Evolutionary conservation across 1,284 basidiomycete species (phyloP).

Genomic region (Takashimella tepidaria): DNA sequence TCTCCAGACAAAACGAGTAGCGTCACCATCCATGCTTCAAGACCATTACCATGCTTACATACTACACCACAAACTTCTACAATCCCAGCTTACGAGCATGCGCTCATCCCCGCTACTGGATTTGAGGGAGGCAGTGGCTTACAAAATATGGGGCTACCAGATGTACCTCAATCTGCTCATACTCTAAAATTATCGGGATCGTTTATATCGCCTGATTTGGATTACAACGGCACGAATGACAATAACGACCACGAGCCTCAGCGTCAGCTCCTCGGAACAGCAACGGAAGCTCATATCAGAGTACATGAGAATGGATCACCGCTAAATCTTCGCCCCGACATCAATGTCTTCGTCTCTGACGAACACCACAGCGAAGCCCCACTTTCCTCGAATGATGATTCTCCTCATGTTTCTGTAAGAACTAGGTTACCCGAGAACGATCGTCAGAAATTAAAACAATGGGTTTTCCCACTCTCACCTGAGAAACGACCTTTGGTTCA

Average conservation of each 20-base stretch:
- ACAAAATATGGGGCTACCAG: not conserved
- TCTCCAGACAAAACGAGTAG: slow-evolving; percentile 4
- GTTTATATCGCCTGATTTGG: not conserved
- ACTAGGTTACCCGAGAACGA: not conserved
- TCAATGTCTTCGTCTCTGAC: not conserved
- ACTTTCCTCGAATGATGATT: not conserved
- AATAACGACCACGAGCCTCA: too few species aligned
- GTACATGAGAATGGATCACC: not conserved
- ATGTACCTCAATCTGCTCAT: not conserved
- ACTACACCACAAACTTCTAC: not conserved
- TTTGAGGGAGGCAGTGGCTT: too few species aligned
- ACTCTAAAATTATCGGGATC: not conserved
- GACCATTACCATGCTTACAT: slow-evolving; percentile 2
- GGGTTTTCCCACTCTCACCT: not conserved
- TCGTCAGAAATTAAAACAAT: not conserved
- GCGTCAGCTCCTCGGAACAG: not conserved
- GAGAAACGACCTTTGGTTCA: not conserved
- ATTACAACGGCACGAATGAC: too few species aligned
- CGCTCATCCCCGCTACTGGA: not conserved
- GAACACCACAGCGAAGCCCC: not conserved
- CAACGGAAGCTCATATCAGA: not conserved
- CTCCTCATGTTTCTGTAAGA: not conserved
- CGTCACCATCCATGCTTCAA: slow-evolving; percentile 11
- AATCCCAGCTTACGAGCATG: not conserved
- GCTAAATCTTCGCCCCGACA: not conserved